phyloP scores from a whole-genome alignment of 2,329 filamentous ascomycete genomes.

The Xylaria sp. region DNA sequence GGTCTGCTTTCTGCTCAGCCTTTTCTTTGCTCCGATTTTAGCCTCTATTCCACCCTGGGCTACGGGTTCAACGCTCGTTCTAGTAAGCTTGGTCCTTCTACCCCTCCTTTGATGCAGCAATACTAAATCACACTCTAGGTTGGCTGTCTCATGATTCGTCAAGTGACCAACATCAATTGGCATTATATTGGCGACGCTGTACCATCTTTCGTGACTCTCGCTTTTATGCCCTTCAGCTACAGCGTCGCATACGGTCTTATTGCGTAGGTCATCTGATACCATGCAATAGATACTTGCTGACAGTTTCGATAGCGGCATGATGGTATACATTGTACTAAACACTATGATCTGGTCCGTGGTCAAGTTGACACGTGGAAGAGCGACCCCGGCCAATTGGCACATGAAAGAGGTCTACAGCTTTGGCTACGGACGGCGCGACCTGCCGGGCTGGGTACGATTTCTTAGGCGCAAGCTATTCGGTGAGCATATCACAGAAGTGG shows the following conservation, averaged over 20 bases:
- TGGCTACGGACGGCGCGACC: constrained; percentile 63
- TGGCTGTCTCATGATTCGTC: constrained; percentile 81
- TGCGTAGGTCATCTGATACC: constrained; percentile 61
- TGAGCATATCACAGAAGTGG: constrained; percentile 30
- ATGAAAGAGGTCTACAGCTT: constrained; percentile 67
- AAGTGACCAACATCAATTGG: constrained; percentile 81
- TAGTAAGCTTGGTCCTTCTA: constrained; percentile 57
- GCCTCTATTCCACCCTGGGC: constrained; percentile 83
- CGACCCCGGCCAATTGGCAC: constrained; percentile 64
- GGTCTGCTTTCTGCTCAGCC: constrained; percentile 74
- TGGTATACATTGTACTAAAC: constrained; percentile 66
- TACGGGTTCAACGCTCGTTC: constrained; percentile 77
- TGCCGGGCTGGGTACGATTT: constrained; percentile 67
- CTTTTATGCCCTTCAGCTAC: constrained; percentile 82
- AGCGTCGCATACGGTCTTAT: constrained; percentile 82
- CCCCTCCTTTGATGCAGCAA: neutral
- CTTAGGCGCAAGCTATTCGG: constrained; percentile 45
- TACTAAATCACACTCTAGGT: constrained; percentile 57
- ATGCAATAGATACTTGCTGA: constrained; percentile 30
- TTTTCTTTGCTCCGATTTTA: constrained; percentile 82
- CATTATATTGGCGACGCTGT: constrained; percentile 78
- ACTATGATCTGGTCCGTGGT: constrained; percentile 62
- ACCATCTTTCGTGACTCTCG: constrained; percentile 79
- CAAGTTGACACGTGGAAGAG: constrained; percentile 57
- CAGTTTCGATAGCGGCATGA: constrained; percentile 56